Base-by-base conservation (phyloP, 106 monocot genomes). In the Amphibolis antarctica region DNA sequence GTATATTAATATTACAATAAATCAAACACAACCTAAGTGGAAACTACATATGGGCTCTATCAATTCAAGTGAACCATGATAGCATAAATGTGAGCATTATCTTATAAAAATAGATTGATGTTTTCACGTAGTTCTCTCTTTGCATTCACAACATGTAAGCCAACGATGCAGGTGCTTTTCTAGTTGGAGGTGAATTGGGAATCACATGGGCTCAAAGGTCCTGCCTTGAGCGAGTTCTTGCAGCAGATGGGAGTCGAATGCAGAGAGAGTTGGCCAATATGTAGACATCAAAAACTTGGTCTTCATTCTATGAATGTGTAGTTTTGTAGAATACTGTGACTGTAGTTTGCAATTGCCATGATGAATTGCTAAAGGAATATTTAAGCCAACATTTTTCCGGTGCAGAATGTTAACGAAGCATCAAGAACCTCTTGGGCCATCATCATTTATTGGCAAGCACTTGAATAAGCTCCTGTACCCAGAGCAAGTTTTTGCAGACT, bases 221-320 rank as follows among this genome's bases (percentile, higher is more conserved):
- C 29, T 78, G 64, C 29, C 43, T 88, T 55, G 68, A 81, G 28
- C 61, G 65, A 14, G 73, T 84, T 58, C 63, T 88, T 53, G 71
- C 26, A 9, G 55, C 74, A 26, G 79, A 81, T 65, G 84, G 88
- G 36, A 84, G 70, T 63, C 76, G 71, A 23, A 81, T 81, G 60
- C 84, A 88, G 60, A 71, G 58, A 59, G 84, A 81, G 25, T 46
- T 88, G 61, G 76, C 88, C 25, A 76, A 70, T 61, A 81, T 88
- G 88, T 84, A 79, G 20, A 63, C 70, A 65, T 49, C 18, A 13
- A 21, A n/a, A 13, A 24, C n/a, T 67, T 6, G 10, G 3, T 65
- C 18, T 21, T 54, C 19, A 29, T 23, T 24, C 28, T 9, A 42
- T 31, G 9, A 18, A 14, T 42, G 14, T 17, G 17, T 49, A 30